A percentile compares a stretch with the other conserved stretches of the same genome.
phyloP scores from a whole-genome alignment of 345 rosid species.

The Dipteronia dyeriana region DNA sequence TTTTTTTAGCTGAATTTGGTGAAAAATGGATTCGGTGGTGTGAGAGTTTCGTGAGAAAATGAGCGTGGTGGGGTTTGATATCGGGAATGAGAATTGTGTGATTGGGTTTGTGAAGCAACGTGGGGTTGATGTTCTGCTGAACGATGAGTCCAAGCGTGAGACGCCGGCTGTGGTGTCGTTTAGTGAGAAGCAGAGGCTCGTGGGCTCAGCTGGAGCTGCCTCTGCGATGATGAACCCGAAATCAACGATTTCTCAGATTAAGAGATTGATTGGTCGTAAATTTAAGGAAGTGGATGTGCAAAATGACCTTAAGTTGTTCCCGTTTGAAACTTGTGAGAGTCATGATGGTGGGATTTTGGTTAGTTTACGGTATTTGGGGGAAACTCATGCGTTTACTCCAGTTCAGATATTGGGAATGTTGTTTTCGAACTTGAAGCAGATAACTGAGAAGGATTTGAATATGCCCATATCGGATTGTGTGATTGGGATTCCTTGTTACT shows the following conservation, averaged over 20 bases:
- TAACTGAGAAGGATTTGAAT: conserved; percentile 50
- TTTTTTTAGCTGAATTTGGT: conserved; percentile 5
- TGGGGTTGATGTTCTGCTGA: conserved; percentile 73
- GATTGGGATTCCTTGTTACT: conserved; percentile 66
- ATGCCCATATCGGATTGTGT: conserved; percentile 55
- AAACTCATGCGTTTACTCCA: conserved; percentile 44
- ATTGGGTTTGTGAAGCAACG: conserved; percentile 69
- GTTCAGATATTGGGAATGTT: conserved; percentile 66
- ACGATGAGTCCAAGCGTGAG: conserved; percentile 73
- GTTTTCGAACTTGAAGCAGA: conserved; percentile 64
- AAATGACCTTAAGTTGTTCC: conserved; percentile 53
- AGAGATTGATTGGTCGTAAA: conserved; percentile 60
- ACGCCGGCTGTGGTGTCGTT: conserved; percentile 74
- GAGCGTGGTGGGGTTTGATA: conserved; percentile 80
- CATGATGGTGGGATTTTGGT: conserved; percentile 56
- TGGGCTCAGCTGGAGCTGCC: conserved; percentile 82
- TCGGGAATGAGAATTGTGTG: conserved; percentile 82
- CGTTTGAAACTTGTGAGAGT: conserved; percentile 47
- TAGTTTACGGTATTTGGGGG: conserved; percentile 50
- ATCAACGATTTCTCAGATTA: conserved; percentile 68
- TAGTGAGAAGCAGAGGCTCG: conserved; percentile 80
- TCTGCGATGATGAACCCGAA: conserved; percentile 76
- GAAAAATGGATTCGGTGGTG: background rate
- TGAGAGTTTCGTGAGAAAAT: conserved; percentile 29
- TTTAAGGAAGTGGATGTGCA: conserved; percentile 53